Percentiles rank a stretch among this genome's conserved stretches.
Evolutionary conservation across 306 rosid species (phyloP).

Genomic region (Mimosa bimucronata): DNA sequence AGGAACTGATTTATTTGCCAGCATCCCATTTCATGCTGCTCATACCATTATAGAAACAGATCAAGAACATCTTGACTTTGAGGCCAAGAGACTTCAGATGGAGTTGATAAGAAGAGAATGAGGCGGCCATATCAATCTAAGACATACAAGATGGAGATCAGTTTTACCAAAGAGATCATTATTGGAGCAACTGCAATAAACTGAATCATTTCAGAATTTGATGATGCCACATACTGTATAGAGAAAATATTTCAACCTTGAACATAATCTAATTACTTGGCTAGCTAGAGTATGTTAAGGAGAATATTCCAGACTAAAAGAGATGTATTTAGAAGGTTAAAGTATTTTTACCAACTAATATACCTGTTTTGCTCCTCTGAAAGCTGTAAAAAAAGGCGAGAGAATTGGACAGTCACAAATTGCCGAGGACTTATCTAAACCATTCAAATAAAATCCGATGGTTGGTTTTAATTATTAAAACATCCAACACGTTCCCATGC

Average conservation of each 20-base stretch:
- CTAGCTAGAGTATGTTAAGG: slow-evolving; percentile 33
- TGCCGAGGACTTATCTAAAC: neutral
- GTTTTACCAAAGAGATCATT: slow-evolving; percentile 33
- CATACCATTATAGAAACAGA: slow-evolving; percentile 85
- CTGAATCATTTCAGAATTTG: no score
- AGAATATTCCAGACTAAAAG: neutral
- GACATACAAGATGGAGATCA: slow-evolving; percentile 37
- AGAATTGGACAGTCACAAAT: neutral
- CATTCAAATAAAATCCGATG: neutral
- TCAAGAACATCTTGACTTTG: slow-evolving; percentile 76
- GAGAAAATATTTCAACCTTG: no score
- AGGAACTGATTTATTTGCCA: slow-evolving; percentile 78
- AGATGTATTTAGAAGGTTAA: neutral
- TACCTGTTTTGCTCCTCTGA: slow-evolving; percentile 51
- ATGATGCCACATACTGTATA: no score
- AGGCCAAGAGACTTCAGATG: slow-evolving; percentile 70
- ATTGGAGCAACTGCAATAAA: no score
- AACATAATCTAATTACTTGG: slow-evolving; percentile 31
- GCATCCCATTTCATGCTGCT: slow-evolving; percentile 86
- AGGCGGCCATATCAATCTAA: slow-evolving; percentile 39
- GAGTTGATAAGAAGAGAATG: slow-evolving; percentile 38
- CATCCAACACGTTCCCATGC: neutral
- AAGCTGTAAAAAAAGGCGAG: slow-evolving; percentile 18
- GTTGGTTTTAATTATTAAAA: neutral
- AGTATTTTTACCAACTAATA: slow-evolving; percentile 41